Evolutionary conservation across 305 asterid species (phyloP).

Genomic region (Solanum hybrid): DNA sequence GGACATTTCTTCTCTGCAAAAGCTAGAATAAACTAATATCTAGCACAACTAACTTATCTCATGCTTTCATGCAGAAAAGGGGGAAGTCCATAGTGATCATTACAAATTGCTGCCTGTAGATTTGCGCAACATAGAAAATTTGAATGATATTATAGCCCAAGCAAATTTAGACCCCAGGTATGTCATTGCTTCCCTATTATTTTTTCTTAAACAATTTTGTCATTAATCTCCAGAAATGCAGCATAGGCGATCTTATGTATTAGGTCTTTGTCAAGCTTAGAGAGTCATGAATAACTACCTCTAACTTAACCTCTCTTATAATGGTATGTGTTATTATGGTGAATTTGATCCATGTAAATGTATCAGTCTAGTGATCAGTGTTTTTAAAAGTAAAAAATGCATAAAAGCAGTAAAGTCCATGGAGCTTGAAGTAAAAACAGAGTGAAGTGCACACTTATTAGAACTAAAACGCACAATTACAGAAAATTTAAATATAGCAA

Average conservation of each 20-base stretch:
- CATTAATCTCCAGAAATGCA: constrained; percentile 7
- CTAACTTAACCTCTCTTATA: not conserved
- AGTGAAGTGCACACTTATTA: not conserved
- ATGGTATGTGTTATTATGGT: not conserved
- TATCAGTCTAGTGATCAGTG: not conserved
- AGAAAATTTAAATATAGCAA: not conserved
- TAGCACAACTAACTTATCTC: constrained; percentile 3
- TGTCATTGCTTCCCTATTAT: constrained; percentile 17
- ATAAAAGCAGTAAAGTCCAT: not conserved
- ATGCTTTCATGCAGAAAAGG: constrained; percentile 63
- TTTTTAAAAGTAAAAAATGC: not conserved
- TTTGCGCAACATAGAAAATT: constrained; percentile 58
- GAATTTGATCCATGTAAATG: not conserved
- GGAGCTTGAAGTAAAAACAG: not conserved
- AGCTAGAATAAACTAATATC: not conserved
- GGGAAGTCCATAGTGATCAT: constrained; percentile 76
- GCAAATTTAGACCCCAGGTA: constrained; percentile 90
- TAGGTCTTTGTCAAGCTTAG: not conserved
- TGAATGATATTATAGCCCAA: constrained; percentile 56
- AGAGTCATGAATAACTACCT: not conserved
- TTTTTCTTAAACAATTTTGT: constrained; percentile 7
- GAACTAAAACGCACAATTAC: not conserved
- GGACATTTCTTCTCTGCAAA: not conserved
- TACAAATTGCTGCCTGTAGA: constrained; percentile 95
- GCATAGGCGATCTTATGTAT: not conserved